phyloP scores from a whole-genome alignment of 805 yeast genomes.

The Komagataella pastoris region DNA sequence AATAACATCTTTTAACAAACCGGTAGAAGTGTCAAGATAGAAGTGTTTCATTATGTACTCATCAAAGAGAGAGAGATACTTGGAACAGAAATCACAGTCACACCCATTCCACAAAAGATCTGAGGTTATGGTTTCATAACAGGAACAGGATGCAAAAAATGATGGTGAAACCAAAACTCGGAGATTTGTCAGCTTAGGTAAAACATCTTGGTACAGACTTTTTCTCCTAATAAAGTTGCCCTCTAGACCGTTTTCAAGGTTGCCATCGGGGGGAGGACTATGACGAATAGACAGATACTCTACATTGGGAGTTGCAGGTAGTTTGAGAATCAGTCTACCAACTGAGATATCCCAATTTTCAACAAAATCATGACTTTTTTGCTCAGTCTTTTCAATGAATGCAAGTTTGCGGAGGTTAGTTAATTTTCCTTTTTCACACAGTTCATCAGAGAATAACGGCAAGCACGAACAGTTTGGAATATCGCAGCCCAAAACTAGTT shows the following conservation, averaged over 20 bases:
- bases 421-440: slow-evolving; percentile 16
- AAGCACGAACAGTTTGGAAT: slow-evolving; percentile 31
- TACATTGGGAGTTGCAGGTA: slow-evolving; percentile 15
- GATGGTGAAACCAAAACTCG: slow-evolving; percentile 42
- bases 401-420: slow-evolving; percentile 22
- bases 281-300: slow-evolving; percentile 38
- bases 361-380: slow-evolving; percentile 28
- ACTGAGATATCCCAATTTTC: slow-evolving; percentile 42
- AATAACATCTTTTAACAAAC: slow-evolving; percentile 44
- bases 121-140: slow-evolving; percentile 61
- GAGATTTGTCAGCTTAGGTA: slow-evolving; percentile 31
- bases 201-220: slow-evolving; percentile 29
- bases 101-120: slow-evolving; percentile 73
- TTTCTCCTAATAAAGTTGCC: slow-evolving; percentile 58
- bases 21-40: slow-evolving; percentile 32
- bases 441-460: slow-evolving; percentile 21
- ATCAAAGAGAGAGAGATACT: slow-evolving; percentile 38
- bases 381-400: slow-evolving; percentile 18
- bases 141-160: slow-evolving; percentile 42
- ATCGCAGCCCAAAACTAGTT: slow-evolving; percentile 42
- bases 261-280: slow-evolving; percentile 43
- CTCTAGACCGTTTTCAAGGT: slow-evolving; percentile 51
- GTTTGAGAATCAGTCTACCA: slow-evolving; percentile 23
- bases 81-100: slow-evolving; percentile 40
- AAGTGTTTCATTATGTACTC: slow-evolving; percentile 51